Base-by-base conservation (phyloP, 345 rosid species). In the Salix koriyanagi region DNA sequence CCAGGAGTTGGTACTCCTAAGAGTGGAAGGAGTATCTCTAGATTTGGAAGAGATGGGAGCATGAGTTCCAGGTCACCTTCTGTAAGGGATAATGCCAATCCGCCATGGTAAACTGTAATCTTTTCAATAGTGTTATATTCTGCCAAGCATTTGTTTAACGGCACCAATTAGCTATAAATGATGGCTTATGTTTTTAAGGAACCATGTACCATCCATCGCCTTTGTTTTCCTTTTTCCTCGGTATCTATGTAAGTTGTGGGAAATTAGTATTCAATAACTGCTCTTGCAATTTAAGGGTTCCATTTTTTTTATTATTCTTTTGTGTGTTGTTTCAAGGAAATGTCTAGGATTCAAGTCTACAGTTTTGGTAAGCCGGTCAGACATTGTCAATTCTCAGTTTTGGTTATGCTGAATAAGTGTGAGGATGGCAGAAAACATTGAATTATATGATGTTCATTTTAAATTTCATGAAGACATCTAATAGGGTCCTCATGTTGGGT, bases 21-120 rank as follows among this genome's bases (percentile, higher is more conserved):
- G 83, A 79, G 84, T 78, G 88, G 71, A 60, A 88, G 98, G 83
- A 95, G 97, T 77, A 82, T 80, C 15, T 93, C 97, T 0, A 88
- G 99, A 83, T 83, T 93, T 66, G 95, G 92, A 76, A 93, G 90
- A 82, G 98, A 96, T 83, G 87, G 81, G 64, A 90, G 89, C 84
- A 76, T 65, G 66, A 37, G 56, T 34, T 77, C 71, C n/a, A 77
- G 80, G 80, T 77, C 75, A 23, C 97, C 97, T 74, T 92, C 97
- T 79, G 76, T 83, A 18, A 75, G 81, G 74, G 90, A 92, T 80
- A 83, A 85, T 82, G 84, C 76, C 4, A 90, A 86, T 76, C 85
- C 88, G 76, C 85, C 88, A 19, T 88, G 87, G 89, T 82, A 81
- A 85, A 86, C n/a, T 71, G 67, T 41, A 67, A 42, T 65, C 16